Evolutionary conservation across 306 rosid genomes (phyloP).

Genomic region (Mimosa pudica): DNA sequence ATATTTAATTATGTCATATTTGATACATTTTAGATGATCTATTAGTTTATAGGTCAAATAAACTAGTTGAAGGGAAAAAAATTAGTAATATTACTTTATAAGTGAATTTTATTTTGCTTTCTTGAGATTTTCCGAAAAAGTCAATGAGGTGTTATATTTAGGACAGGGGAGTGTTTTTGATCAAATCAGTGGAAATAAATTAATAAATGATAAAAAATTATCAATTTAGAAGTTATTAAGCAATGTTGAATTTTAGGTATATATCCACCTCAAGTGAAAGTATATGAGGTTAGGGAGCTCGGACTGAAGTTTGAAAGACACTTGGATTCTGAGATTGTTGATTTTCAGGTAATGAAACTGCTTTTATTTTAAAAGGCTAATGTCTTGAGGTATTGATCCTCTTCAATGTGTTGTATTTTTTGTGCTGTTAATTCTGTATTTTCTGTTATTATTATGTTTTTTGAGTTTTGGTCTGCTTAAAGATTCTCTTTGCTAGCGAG

Average conservation of each 20-base stretch:
- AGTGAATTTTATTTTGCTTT: too few species aligned
- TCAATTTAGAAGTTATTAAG: background rate
- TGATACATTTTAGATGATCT: too few species aligned
- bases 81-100: too few species aligned
- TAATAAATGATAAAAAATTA: background rate
- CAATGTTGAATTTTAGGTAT: conserved; percentile 58
- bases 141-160: background rate
- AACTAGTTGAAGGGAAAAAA: too few species aligned
- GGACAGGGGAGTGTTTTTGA: background rate
- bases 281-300: conserved; percentile 77
- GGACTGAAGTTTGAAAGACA: conserved; percentile 91
- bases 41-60: too few species aligned
- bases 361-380: background rate
- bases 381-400: conserved; percentile 10
- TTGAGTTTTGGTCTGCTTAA: background rate
- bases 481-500: background rate
- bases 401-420: background rate
- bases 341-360: conserved; percentile 70
- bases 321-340: conserved; percentile 87
- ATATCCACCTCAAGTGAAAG: conserved; percentile 94
- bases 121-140: background rate
- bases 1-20: too few species aligned
- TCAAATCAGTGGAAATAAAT: conserved; percentile 1
- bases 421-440: background rate
- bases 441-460: background rate